phyloP scores from a whole-genome alignment of 2,329 filamentous ascomycete species.

The Fusarium liriodendri region DNA sequence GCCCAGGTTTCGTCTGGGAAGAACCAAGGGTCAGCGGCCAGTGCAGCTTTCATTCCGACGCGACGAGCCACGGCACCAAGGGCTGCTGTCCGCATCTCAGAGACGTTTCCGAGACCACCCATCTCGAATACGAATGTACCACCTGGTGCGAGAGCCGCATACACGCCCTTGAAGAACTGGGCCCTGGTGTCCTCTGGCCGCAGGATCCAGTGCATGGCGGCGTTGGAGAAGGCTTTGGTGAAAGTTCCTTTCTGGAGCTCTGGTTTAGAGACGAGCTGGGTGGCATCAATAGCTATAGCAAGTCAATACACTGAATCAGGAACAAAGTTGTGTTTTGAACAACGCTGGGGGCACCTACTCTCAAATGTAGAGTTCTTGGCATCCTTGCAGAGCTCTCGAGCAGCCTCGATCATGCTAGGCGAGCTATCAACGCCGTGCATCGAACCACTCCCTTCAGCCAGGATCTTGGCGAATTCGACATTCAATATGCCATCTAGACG shows the following conservation, averaged over 20 bases:
- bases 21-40: conserved; percentile 73
- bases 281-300: conserved; percentile 59
- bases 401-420: conserved; percentile 66
- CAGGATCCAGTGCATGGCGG: conserved; percentile 76
- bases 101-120: conserved; percentile 76
- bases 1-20: conserved; percentile 75
- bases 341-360: conserved; percentile 44
- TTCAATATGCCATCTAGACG: conserved; percentile 68
- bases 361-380: conserved; percentile 57
- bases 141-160: conserved; percentile 62
- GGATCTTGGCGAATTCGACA: conserved; percentile 60
- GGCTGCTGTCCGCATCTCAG: conserved; percentile 70
- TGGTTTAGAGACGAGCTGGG: conserved; percentile 49
- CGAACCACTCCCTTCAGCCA: conserved; percentile 58
- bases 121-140: conserved; percentile 76
- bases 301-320: neutral
- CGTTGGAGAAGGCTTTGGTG: conserved; percentile 73
- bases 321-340: neutral
- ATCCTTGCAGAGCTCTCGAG: conserved; percentile 54
- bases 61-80: conserved; percentile 64
- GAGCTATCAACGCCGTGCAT: conserved; percentile 71
- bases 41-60: conserved; percentile 60
- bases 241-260: conserved; percentile 53
- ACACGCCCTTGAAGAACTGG: conserved; percentile 64
- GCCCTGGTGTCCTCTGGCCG: conserved; percentile 54